A percentile compares a stretch with the other conserved stretches of the same genome.
phyloP scores from a whole-genome alignment of 2,329 filamentous ascomycete species.

The Colletotrichum viniferum region DNA sequence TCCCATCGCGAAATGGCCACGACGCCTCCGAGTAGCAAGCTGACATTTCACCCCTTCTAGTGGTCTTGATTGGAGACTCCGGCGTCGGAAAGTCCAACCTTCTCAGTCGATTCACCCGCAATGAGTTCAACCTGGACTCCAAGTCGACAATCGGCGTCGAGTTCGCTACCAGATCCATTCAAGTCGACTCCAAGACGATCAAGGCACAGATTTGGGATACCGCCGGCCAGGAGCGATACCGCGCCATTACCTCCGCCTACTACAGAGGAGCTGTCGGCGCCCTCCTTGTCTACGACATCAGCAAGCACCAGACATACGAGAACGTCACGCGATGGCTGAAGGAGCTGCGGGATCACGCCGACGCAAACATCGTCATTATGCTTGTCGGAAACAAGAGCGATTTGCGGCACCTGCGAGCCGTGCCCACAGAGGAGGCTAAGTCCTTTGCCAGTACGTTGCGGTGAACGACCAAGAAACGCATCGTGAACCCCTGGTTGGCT shows the following conservation, averaged over 20 bases:
- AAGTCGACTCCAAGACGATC: conserved; percentile 99
- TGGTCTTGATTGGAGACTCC: conserved; percentile 98
- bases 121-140: conserved; percentile 99
- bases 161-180: conserved; percentile 97
- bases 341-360: conserved; percentile 95
- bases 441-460: conserved; percentile 82
- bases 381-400: conserved; percentile 99
- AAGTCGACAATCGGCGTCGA: conserved; percentile 99
- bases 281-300: conserved; percentile 98
- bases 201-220: conserved; percentile 99
- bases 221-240: conserved; percentile 97
- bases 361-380: conserved; percentile 99
- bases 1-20: neutral
- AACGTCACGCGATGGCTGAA: conserved; percentile 99
- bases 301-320: conserved; percentile 99
- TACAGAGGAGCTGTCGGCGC: conserved; percentile 97
- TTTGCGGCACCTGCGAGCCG: conserved; percentile 96
- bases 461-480: conserved; percentile 15
- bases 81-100: conserved; percentile 99
- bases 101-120: conserved; percentile 98
- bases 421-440: conserved; percentile 97
- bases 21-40: conserved; percentile 15
- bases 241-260: conserved; percentile 98
- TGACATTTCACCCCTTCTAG: conserved; percentile 52
- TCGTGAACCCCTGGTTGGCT: neutral